Evolutionary conservation across 306 rosid genomes (phyloP).

Genomic region (Quillaja saponaria): DNA sequence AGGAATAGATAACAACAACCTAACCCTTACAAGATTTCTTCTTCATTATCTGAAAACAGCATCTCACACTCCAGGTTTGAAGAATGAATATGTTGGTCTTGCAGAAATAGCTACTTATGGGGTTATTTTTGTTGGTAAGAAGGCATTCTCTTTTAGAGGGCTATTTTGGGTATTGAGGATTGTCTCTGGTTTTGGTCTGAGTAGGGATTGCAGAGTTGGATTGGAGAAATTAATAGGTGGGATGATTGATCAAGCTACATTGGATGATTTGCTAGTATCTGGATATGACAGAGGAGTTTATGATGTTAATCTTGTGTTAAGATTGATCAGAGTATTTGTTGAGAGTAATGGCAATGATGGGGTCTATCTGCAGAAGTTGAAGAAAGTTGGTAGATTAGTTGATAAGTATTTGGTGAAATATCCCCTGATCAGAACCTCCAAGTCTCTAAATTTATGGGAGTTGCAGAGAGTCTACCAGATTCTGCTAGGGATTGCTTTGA

Average conservation of each 20-base stretch:
- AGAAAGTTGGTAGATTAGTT: constrained; percentile 58
- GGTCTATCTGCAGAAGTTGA: constrained; percentile 46
- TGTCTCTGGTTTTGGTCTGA: constrained; percentile 54
- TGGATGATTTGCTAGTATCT: constrained; percentile 70
- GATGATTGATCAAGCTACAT: constrained; percentile 56
- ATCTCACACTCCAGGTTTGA: constrained; percentile 26
- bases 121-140: constrained; percentile 46
- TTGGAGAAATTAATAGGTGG: constrained; percentile 76
- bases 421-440: constrained; percentile 73
- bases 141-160: constrained; percentile 61
- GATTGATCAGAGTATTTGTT: constrained; percentile 59
- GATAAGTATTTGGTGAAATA: constrained; percentile 71
- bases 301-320: constrained; percentile 68
- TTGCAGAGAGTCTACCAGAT: constrained; percentile 69
- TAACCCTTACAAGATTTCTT: background rate
- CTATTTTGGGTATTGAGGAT: constrained; percentile 66
- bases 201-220: constrained; percentile 45
- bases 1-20: constrained; percentile 38
- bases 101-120: constrained; percentile 70
- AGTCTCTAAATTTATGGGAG: constrained; percentile 64
- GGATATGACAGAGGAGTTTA: constrained; percentile 53
- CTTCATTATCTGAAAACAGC: constrained; percentile 36
- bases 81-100: constrained; percentile 44
- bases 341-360: constrained; percentile 28
- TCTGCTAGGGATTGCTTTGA: constrained; percentile 66